These are phyloP conservation scores for Paraphoma sp. DNA, from an alignment of 2,329 filamentous ascomycete genomes.

Conservation along the genomic window DNA sequence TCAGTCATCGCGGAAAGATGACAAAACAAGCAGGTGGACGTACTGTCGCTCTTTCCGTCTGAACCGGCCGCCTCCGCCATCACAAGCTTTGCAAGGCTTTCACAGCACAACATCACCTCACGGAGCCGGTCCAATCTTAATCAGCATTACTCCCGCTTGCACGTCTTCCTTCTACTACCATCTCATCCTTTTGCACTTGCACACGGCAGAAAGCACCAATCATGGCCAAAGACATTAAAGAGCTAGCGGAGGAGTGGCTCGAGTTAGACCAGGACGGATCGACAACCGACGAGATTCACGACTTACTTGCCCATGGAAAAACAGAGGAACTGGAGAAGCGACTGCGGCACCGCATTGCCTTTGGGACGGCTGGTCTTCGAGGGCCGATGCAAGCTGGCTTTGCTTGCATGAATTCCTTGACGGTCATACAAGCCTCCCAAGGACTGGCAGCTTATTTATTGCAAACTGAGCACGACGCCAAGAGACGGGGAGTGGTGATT, in stretches of 20 bases:
- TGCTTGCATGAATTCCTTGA: constrained; percentile 65
- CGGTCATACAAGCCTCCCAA: constrained; percentile 68
- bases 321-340: constrained; percentile 59
- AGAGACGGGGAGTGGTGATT: constrained; percentile 62
- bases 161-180: neutral
- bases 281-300: constrained; percentile 62
- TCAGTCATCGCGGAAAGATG: neutral
- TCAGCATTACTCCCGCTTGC: too few species aligned
- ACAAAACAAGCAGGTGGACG: constrained; percentile 13
- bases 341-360: constrained; percentile 63
- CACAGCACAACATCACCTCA: constrained; percentile 9
- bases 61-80: constrained; percentile 36
- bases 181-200: neutral
- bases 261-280: constrained; percentile 61
- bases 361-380: constrained; percentile 68
- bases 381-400: constrained; percentile 72
- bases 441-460: constrained; percentile 68
- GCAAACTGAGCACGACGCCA: constrained; percentile 51
- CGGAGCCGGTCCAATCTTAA: neutral
- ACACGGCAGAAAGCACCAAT: neutral
- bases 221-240: constrained; percentile 46
- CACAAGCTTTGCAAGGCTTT: constrained; percentile 31
- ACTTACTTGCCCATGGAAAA: constrained; percentile 56
- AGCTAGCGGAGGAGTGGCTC: constrained; percentile 64
- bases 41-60: constrained; percentile 7